A percentile compares a stretch with the other conserved stretches of the same genome.
Evolutionary conservation across 495 filamentous ascomycete genomes (phyloP).

Genomic region (Pseudomonodictys pantanalensis): DNA sequence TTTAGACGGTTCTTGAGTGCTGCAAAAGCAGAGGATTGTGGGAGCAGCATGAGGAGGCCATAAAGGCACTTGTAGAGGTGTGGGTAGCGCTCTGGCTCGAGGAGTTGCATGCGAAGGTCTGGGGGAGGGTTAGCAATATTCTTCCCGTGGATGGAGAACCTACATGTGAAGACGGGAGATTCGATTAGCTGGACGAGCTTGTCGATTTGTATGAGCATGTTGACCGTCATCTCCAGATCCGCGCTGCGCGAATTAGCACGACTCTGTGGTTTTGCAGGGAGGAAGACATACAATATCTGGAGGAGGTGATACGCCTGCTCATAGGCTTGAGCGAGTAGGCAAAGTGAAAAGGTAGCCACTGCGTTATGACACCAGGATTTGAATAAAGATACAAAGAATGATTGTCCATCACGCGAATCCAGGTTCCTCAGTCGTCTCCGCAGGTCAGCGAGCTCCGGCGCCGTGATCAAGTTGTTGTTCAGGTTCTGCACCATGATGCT

Average conservation of each 20-base stretch:
- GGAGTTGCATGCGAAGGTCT: slow-evolving; percentile 93
- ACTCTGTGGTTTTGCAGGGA: background rate
- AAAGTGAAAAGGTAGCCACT: slow-evolving; percentile 94
- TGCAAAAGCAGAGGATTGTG: slow-evolving; percentile 94
- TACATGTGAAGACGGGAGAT: slow-evolving; percentile 96
- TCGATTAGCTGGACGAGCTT: slow-evolving; percentile 97
- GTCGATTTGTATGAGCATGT: slow-evolving; percentile 98
- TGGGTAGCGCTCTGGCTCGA: slow-evolving; percentile 96
- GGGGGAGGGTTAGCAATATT: background rate
- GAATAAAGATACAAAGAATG: slow-evolving; percentile 91
- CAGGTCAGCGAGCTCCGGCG: slow-evolving; percentile 87
- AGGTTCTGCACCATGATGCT: slow-evolving; percentile 99
- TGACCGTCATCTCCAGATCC: slow-evolving; percentile 98
- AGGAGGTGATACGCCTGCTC: slow-evolving; percentile 96
- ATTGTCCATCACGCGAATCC: slow-evolving; percentile 88
- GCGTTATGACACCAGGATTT: slow-evolving; percentile 98
- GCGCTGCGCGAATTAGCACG: slow-evolving; percentile 61
- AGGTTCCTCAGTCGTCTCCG: slow-evolving; percentile 86
- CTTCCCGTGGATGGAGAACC: background rate
- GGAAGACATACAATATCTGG: slow-evolving; percentile 76
- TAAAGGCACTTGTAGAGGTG: slow-evolving; percentile 98
- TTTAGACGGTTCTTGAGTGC: slow-evolving; percentile 95
- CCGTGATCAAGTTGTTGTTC: slow-evolving; percentile 98
- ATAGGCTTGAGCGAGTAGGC: slow-evolving; percentile 94
- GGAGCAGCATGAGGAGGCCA: slow-evolving; percentile 94